Conservation (phyloP, 306 rosid species). For the Hippophae tibetana region DNA sequence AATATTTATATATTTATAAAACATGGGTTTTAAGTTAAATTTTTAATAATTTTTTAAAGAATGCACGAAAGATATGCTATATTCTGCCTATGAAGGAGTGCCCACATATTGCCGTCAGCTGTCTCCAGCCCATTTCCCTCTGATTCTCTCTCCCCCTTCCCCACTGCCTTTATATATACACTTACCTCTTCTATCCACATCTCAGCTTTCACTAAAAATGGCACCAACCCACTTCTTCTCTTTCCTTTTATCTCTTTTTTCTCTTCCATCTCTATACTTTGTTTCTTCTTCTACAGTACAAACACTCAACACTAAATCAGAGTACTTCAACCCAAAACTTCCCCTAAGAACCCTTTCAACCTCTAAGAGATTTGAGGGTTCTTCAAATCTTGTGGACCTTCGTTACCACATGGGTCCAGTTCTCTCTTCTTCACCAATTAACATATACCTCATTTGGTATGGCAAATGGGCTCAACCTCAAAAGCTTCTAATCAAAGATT, state of each 20-base stretch:
- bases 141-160: slow-evolving; percentile 8
- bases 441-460: slow-evolving; percentile 82
- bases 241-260: background rate
- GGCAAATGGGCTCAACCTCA: slow-evolving; percentile 59
- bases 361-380: slow-evolving; percentile 68
- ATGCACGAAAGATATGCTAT: too few relatives aligned
- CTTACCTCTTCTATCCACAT: background rate
- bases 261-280: background rate
- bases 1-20: too few relatives aligned
- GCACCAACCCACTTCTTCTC: background rate
- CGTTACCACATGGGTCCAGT: slow-evolving; percentile 97
- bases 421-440: slow-evolving; percentile 61
- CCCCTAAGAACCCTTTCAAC: slow-evolving; percentile 47
- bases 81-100: slow-evolving; percentile 17
- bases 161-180: background rate
- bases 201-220: background rate
- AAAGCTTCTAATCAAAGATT: slow-evolving; percentile 53
- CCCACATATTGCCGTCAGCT: slow-evolving; percentile 58
- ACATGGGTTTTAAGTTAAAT: too few relatives aligned
- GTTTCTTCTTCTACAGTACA: slow-evolving; percentile 14
- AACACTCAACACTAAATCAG: slow-evolving; percentile 23
- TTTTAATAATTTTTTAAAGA: too few relatives aligned
- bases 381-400: slow-evolving; percentile 63
- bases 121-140: slow-evolving; percentile 66
- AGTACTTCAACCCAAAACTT: slow-evolving; percentile 51